Percentiles rank a stretch among this genome's conserved stretches.
These are phyloP conservation scores for Backusella sp. DNA, from an alignment of 192 early-diverging fungal genomes.

Conservation along the genomic window DNA sequence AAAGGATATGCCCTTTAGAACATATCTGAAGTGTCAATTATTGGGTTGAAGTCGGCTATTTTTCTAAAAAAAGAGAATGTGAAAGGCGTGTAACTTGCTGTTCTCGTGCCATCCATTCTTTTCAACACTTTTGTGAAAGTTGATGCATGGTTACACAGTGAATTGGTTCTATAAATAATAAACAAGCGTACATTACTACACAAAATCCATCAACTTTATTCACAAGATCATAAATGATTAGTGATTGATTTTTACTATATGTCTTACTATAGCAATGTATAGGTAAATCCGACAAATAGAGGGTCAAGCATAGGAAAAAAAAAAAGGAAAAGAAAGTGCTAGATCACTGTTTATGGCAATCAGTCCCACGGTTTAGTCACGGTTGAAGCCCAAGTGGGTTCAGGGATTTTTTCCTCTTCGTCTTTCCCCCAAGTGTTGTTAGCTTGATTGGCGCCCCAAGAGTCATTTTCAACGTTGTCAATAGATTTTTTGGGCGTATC, in stretches of 20 bases:
- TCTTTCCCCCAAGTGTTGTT: neutral
- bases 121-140: no score
- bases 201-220: neutral
- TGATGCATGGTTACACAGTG: neutral
- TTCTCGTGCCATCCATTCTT: no score
- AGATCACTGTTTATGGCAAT: neutral
- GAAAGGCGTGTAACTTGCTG: neutral
- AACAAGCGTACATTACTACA: neutral
- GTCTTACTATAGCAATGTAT: neutral
- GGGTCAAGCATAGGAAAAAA: neutral
- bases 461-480: neutral
- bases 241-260: neutral
- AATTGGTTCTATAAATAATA: neutral
- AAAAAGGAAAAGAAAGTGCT: neutral
- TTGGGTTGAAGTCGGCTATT: neutral
- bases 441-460: neutral
- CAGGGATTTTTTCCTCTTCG: neutral
- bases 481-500: neutral
- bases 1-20: neutral
- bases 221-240: neutral
- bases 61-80: neutral
- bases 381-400: slow-evolving; percentile 7
- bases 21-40: neutral
- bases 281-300: neutral
- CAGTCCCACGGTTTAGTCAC: slow-evolving; percentile 7